Base-by-base conservation (phyloP, 345 rosid genomes). In the Ceriops tagal region DNA sequence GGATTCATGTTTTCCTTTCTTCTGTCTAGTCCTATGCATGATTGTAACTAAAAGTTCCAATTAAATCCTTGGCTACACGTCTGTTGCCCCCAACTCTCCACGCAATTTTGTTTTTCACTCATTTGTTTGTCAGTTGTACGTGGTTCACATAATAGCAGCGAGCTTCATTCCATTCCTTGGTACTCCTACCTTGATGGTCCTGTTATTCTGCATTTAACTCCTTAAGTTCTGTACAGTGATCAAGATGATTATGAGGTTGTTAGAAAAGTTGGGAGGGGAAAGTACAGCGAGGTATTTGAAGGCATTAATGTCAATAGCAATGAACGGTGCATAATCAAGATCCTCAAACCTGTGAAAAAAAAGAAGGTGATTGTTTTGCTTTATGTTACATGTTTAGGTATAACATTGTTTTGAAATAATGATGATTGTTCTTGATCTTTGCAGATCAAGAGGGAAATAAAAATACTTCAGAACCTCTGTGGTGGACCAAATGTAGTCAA, bases 191-290 rank as follows among this genome's bases (percentile, higher is more conserved):
- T 5, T 16, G 19, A 16, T 19, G 6, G 11, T n/a, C 62, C 8
- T 34, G n/a, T 39, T 28, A 28, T 39, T 21, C 20, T 20, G 6
- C 37, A 0, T 59, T 46, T 67, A 30, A 53, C 51, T 57, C 70
- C 32, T 58, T 15, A 27, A 19, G 22, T 62, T 53, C 57, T 28
- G 43, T 71, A 9, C 83, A 87, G 97, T 16, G 87, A 87, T 37
- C 92, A 89, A 77, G 97, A 91, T 75, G 89, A 89, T 75, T 91
- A 89, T 56, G 89, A 91, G 77, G 95, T 91, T 71, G 97, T 91
- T 68, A 82, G 95, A 53, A 91, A 91, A 87, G 93, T 91, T 75
- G 97, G 97, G 55, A 83, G 92, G 79, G 92, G 95, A 53, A 91
- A 91, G 81, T 91, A 91, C 71, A 87, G 95, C 49, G 95, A 91